Conservation (phyloP, 495 filamentous ascomycete species). For the Neurospora africana region DNA sequence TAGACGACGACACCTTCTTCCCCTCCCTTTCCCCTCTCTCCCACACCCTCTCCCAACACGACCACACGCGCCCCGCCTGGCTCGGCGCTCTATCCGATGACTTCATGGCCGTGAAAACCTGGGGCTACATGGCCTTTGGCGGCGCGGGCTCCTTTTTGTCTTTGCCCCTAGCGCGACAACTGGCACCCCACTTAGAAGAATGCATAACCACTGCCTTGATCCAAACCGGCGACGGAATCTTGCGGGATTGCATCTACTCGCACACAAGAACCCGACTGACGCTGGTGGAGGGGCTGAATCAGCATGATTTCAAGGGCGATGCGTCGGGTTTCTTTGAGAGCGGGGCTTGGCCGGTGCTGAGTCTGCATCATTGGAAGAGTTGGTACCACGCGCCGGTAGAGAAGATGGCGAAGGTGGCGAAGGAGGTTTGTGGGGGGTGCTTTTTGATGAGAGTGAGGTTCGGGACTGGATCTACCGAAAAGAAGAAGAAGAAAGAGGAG, state of each 20-base stretch:
- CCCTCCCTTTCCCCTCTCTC: slow-evolving; percentile 49
- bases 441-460: slow-evolving; percentile 55
- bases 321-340: slow-evolving; percentile 54
- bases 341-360: slow-evolving; percentile 40
- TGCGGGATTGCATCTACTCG: slow-evolving; percentile 51
- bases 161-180: slow-evolving; percentile 43
- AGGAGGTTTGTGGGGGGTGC: slow-evolving; percentile 44
- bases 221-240: slow-evolving; percentile 49
- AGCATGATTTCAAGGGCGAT: slow-evolving; percentile 53
- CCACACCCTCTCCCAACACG: slow-evolving; percentile 31
- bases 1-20: slow-evolving; percentile 70
- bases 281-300: slow-evolving; percentile 47
- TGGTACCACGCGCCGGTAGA: slow-evolving; percentile 40
- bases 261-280: slow-evolving; percentile 47
- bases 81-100: slow-evolving; percentile 57
- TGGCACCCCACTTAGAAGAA: slow-evolving; percentile 42
- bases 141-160: slow-evolving; percentile 61
- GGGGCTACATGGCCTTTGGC: slow-evolving; percentile 58
- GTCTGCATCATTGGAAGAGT: slow-evolving; percentile 58
- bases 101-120: slow-evolving; percentile 45
- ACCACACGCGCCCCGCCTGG: slow-evolving; percentile 43
- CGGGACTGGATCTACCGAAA: slow-evolving; percentile 27
- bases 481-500: not conserved
- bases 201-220: slow-evolving; percentile 42
- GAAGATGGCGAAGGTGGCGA: slow-evolving; percentile 46